A percentile compares a stretch with the other conserved stretches of the same genome.
phyloP scores from a whole-genome alignment of 2,329 filamentous ascomycete species.

The Emmonsiellopsis sp. region DNA sequence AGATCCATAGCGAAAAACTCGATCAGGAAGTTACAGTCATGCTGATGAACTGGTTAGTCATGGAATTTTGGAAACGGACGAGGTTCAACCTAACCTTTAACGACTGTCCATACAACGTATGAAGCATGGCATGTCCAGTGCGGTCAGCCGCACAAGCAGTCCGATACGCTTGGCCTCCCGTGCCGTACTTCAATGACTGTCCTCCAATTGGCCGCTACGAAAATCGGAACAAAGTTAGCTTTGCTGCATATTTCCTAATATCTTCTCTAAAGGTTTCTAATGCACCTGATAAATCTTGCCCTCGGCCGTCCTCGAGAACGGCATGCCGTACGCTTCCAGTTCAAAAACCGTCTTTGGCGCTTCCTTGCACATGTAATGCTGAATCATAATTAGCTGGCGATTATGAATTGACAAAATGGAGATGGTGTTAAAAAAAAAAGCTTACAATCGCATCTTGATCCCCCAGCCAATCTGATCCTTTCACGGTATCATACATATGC shows the following conservation, averaged over 20 bases:
- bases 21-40: constrained; percentile 95
- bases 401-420: not conserved
- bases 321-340: constrained; percentile 94
- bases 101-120: constrained; percentile 87
- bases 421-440: not conserved
- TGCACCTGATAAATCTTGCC: constrained; percentile 37
- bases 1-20: constrained; percentile 87
- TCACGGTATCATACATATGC: constrained; percentile 99
- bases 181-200: constrained; percentile 77
- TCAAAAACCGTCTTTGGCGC: constrained; percentile 86
- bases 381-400: not conserved
- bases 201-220: constrained; percentile 85
- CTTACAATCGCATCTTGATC: constrained; percentile 78
- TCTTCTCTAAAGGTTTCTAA: not conserved
- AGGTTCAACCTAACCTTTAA: constrained; percentile 42
- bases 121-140: constrained; percentile 82
- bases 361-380: constrained; percentile 94
- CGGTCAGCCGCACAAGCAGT: constrained; percentile 74
- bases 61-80: not conserved
- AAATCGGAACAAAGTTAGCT: constrained; percentile 44
- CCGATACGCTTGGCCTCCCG: constrained; percentile 85
- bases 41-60: constrained; percentile 23
- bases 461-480: constrained; percentile 94
- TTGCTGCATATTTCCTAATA: not conserved
- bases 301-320: constrained; percentile 85